phyloP scores from a whole-genome alignment of 352 stramenopile genomes.

The Thalassiosira livingstoniorum region DNA sequence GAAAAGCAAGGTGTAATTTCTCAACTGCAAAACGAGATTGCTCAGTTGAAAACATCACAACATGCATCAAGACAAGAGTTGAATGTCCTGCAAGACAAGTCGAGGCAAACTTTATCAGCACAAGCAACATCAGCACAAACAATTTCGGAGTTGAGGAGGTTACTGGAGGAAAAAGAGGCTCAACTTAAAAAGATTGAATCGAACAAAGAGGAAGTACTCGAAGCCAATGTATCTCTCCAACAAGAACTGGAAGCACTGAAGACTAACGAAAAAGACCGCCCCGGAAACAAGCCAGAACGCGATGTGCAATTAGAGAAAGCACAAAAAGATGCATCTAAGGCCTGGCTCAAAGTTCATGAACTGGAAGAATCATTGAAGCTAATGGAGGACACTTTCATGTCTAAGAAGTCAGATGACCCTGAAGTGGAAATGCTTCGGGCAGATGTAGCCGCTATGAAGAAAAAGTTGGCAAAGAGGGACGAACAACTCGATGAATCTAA shows the following conservation, averaged over 20 bases:
- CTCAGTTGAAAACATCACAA: background rate
- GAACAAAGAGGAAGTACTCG: slow-evolving; percentile 25
- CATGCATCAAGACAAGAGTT: background rate
- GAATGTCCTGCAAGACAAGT: background rate
- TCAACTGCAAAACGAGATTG: slow-evolving; percentile 14
- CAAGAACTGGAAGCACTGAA: slow-evolving; percentile 24
- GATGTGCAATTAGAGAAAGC: slow-evolving; percentile 14
- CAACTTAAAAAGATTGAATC: slow-evolving; percentile 20
- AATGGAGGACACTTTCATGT: slow-evolving; percentile 6
- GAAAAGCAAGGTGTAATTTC: slow-evolving; percentile 21
- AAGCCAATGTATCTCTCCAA: slow-evolving; percentile 1
- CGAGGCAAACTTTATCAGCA: background rate
- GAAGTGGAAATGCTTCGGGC: slow-evolving; percentile 10
- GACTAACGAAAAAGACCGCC: background rate
- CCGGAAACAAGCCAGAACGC: background rate
- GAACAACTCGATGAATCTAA: slow-evolving; percentile 51
- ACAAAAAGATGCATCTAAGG: slow-evolving; percentile 21
- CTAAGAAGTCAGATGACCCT: slow-evolving; percentile 1
- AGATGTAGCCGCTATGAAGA: slow-evolving; percentile 32
- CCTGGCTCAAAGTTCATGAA: slow-evolving; percentile 34
- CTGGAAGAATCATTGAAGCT: slow-evolving; percentile 35
- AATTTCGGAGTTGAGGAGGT: background rate
- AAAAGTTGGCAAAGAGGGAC: slow-evolving; percentile 43
- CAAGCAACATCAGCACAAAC: background rate
- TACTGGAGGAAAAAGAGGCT: slow-evolving; percentile 31